Percentiles rank a stretch among this genome's conserved stretches.
Conservation (phyloP, 805 yeast genomes). For the Ogataea minuta region DNA sequence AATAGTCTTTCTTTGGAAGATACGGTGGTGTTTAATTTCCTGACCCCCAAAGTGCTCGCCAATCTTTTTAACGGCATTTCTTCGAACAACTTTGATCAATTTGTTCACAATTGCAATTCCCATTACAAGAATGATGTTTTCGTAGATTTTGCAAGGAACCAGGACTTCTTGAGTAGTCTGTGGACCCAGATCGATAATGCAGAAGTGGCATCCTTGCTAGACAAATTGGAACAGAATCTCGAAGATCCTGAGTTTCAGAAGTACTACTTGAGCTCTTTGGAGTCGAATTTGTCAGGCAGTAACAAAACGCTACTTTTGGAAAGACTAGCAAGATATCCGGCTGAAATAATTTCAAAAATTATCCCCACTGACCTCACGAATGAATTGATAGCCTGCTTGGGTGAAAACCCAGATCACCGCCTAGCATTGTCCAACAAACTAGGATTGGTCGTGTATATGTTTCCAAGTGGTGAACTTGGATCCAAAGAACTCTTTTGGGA, state of each 20-base stretch:
- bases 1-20: conserved; percentile 10
- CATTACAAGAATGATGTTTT: conserved; percentile 25
- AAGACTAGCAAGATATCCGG: conserved; percentile 8
- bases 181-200: conserved; percentile 8
- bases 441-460: conserved; percentile 19
- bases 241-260: conserved; percentile 12
- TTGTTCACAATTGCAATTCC: conserved; percentile 24
- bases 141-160: conserved; percentile 15
- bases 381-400: conserved; percentile 2
- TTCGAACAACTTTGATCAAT: conserved; percentile 14
- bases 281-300: conserved; percentile 2
- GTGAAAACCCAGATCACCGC: conserved; percentile 12
- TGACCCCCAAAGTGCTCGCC: conserved; percentile 35
- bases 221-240: conserved; percentile 24
- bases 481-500: not conserved
- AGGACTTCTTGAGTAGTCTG: conserved; percentile 19
- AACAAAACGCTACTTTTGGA: not conserved
- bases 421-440: conserved; percentile 26
- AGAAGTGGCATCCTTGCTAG: conserved; percentile 11
- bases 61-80: conserved; percentile 34
- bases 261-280: conserved; percentile 15
- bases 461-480: not conserved
- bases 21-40: conserved; percentile 29
- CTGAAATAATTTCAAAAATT: not conserved
- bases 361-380: conserved; percentile 9